Percentiles rank a stretch among this genome's conserved stretches.
Evolutionary conservation across 23 red algal species (phyloP).

Genomic region (Cyanidium caldarium): DNA sequence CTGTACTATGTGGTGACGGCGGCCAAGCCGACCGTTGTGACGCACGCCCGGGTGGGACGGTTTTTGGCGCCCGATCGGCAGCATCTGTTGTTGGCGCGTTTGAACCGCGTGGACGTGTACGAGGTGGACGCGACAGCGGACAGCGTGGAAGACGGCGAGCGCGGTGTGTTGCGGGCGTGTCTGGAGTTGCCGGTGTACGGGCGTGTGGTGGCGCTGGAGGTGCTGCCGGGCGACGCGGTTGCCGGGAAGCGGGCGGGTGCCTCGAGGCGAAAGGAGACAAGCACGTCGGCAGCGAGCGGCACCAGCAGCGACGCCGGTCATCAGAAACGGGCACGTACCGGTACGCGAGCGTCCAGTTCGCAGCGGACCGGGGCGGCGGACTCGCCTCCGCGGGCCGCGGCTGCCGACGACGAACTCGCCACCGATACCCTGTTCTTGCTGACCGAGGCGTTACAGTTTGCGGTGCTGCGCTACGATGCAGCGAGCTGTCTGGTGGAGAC

Average conservation of each 20-base stretch:
- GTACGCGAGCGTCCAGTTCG: too few species aligned
- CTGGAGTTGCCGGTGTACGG: not conserved
- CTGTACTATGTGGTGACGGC: not conserved
- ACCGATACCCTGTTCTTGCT: conserved; percentile 64
- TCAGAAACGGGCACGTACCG: not conserved
- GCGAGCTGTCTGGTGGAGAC: conserved; percentile 29
- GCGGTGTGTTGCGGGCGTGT: not conserved
- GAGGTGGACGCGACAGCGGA: not conserved
- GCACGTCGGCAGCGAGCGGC: not conserved
- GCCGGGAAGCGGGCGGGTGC: not conserved
- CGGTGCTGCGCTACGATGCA: conserved; percentile 52
- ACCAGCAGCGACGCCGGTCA: not conserved
- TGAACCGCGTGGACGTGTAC: conserved; percentile 4
- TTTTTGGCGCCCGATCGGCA: not conserved
- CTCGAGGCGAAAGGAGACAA: too few species aligned
- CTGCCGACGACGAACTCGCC: not conserved
- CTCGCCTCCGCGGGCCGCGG: not conserved
- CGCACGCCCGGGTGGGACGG: not conserved
- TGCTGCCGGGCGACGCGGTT: not conserved
- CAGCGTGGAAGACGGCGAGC: not conserved
- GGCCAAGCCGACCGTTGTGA: not conserved
- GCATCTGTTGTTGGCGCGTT: not conserved
- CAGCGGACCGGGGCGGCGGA: not conserved
- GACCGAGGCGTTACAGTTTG: conserved; percentile 65
- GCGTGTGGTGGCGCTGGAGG: not conserved